phyloP scores from a whole-genome alignment of 805 yeast genomes.

The Cyberlindnera xylosilytica region DNA sequence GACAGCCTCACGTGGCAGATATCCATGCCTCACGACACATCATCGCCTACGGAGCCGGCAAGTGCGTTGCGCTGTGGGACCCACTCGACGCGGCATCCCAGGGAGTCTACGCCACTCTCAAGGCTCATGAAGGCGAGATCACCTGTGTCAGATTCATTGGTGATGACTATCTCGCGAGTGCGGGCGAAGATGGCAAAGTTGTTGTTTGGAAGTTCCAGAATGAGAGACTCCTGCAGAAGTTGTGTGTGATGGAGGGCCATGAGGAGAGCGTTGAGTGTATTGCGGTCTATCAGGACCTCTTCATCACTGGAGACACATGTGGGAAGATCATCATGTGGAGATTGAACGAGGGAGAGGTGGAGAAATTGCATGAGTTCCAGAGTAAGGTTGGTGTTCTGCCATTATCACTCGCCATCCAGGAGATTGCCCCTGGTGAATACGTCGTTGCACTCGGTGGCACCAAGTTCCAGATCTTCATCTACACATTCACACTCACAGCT shows the following conservation, averaged over 20 bases:
- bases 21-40: constrained; percentile 35
- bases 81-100: constrained; percentile 40
- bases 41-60: constrained; percentile 73
- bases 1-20: constrained; percentile 59
- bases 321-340: constrained; percentile 58
- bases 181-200: constrained; percentile 64
- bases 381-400: constrained; percentile 51
- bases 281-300: constrained; percentile 35
- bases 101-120: constrained; percentile 56
- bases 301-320: constrained; percentile 62
- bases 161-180: constrained; percentile 46
- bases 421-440: constrained; percentile 32
- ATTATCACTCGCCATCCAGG: constrained; percentile 34
- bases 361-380: constrained; percentile 30
- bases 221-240: constrained; percentile 18
- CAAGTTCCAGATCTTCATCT: constrained; percentile 48
- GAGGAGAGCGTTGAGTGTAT: constrained; percentile 52
- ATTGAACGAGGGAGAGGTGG: constrained; percentile 25
- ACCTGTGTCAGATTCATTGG: constrained; percentile 64
- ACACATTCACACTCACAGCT: constrained; percentile 36
- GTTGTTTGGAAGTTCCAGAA: constrained; percentile 51
- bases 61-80: constrained; percentile 65
- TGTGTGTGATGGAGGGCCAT: constrained; percentile 37
- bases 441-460: constrained; percentile 77
- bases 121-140: constrained; percentile 58